These are phyloP conservation scores for Cucurbita argyrosperma DNA, from an alignment of 306 rosid species.

Conservation along the genomic window DNA sequence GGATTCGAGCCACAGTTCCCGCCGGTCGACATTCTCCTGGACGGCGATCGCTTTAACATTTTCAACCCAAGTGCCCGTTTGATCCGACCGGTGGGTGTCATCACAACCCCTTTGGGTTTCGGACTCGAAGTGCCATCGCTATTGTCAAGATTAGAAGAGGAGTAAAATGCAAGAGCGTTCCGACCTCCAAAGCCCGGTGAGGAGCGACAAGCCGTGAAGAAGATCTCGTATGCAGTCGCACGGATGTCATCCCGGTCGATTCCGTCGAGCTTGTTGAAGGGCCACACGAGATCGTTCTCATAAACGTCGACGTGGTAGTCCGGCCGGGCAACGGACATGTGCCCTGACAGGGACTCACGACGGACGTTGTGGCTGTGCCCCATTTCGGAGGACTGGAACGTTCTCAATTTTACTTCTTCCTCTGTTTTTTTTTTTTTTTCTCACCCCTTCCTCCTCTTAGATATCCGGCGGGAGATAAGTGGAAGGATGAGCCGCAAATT, in stretches of 20 bases:
- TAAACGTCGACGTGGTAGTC: slow-evolving; percentile 12
- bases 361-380: slow-evolving; percentile 81
- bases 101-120: slow-evolving; percentile 38
- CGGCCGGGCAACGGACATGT: slow-evolving; percentile 16
- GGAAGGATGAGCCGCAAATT: slow-evolving; percentile 14
- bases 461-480: slow-evolving; percentile 21
- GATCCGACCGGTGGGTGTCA: slow-evolving; percentile 60
- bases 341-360: slow-evolving; percentile 47
- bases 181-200: slow-evolving; percentile 74
- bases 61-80: slow-evolving; percentile 69
- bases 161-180: slow-evolving; percentile 35
- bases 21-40: slow-evolving; percentile 57
- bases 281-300: slow-evolving; percentile 30
- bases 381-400: slow-evolving; percentile 22
- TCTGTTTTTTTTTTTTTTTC: neutral
- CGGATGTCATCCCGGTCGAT: slow-evolving; percentile 40
- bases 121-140: slow-evolving; percentile 2
- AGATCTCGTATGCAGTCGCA: slow-evolving; percentile 79
- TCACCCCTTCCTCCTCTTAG: neutral
- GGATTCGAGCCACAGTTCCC: slow-evolving; percentile 30
- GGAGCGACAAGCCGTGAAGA: slow-evolving; percentile 76
- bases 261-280: slow-evolving; percentile 40
- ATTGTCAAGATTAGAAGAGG: slow-evolving; percentile 9
- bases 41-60: slow-evolving; percentile 75
- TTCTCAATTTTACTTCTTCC: neutral